Conservation (phyloP, 2,329 filamentous ascomycete genomes). For the Fusarium falciforme region DNA sequence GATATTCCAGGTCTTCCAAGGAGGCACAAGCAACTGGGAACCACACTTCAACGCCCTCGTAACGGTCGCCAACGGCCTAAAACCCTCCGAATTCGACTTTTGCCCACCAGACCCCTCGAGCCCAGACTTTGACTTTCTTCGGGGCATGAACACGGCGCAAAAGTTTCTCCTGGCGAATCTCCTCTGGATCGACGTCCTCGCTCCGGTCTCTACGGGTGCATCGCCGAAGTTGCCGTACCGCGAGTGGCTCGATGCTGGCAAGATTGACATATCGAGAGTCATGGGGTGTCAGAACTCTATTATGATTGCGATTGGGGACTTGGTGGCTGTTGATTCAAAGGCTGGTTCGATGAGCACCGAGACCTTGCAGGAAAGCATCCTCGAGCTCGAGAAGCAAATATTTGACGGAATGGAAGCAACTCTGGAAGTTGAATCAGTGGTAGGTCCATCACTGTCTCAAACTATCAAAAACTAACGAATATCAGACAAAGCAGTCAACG, state of each 20-base stretch:
- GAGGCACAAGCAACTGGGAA: slow-evolving; percentile 34
- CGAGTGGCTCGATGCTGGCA: slow-evolving; percentile 14
- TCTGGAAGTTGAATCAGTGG: not conserved
- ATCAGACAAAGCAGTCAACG: not conserved
- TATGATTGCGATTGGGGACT: slow-evolving; percentile 34
- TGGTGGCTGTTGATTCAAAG: not conserved
- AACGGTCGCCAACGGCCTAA: slow-evolving; percentile 15
- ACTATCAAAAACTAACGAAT: not conserved
- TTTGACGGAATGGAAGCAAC: not conserved
- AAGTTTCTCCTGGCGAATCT: slow-evolving; percentile 32
- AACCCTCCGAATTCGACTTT: slow-evolving; percentile 3
- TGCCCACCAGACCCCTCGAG: not conserved
- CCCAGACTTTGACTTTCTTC: slow-evolving; percentile 9
- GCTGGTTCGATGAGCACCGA: not conserved
- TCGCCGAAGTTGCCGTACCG: slow-evolving; percentile 14
- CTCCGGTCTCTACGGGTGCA: slow-evolving; percentile 18
- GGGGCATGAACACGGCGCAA: slow-evolving; percentile 32
- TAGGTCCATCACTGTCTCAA: not conserved
- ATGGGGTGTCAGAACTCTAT: slow-evolving; percentile 39
- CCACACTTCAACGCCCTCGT: slow-evolving; percentile 34
- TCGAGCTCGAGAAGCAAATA: not conserved
- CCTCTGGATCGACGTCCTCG: slow-evolving; percentile 38
- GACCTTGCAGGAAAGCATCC: not conserved
- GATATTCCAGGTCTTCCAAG: slow-evolving; percentile 28
- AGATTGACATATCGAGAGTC: slow-evolving; percentile 29